Percentiles rank a stretch among this genome's conserved stretches.
Conservation (phyloP, 768 basidiomycete species). For the Tephrocybe sp. region DNA sequence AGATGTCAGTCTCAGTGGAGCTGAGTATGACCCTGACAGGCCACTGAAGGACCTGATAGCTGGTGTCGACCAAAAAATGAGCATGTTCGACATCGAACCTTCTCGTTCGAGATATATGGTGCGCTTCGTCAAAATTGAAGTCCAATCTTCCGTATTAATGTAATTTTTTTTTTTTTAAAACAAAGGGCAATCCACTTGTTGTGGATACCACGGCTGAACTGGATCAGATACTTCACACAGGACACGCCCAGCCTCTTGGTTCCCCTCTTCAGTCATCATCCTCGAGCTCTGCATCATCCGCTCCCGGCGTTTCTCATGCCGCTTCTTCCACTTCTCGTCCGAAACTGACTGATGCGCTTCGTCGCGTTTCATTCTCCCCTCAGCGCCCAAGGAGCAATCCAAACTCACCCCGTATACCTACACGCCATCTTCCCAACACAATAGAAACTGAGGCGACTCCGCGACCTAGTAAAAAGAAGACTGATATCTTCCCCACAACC, state of each 20-base stretch:
- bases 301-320: slow-evolving; percentile 28
- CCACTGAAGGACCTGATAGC: slow-evolving; percentile 72
- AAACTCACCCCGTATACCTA: slow-evolving; percentile 22
- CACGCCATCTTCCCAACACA: slow-evolving; percentile 11
- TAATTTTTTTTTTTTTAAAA: slow-evolving; percentile 2
- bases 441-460: slow-evolving; percentile 26
- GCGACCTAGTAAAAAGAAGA: slow-evolving; percentile 25
- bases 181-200: slow-evolving; percentile 48
- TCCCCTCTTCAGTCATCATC: slow-evolving; percentile 50
- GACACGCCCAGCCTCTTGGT: slow-evolving; percentile 34
- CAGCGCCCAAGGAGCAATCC: slow-evolving; percentile 60
- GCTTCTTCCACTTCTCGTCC: slow-evolving; percentile 41
- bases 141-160: slow-evolving; percentile 2
- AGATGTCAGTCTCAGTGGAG: slow-evolving; percentile 64
- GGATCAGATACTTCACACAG: slow-evolving; percentile 57
- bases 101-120: slow-evolving; percentile 51
- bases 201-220: slow-evolving; percentile 62
- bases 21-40: slow-evolving; percentile 85
- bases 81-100: slow-evolving; percentile 52
- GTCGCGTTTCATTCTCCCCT: slow-evolving; percentile 71
- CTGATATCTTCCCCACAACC: slow-evolving; percentile 25
- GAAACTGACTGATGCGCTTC: slow-evolving; percentile 68
- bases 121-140: slow-evolving; percentile 17
- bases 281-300: slow-evolving; percentile 45
- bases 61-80: slow-evolving; percentile 53